These are phyloP conservation scores for Anastatica hierochuntica DNA, from an alignment of 345 rosid species.

Conservation along the genomic window DNA sequence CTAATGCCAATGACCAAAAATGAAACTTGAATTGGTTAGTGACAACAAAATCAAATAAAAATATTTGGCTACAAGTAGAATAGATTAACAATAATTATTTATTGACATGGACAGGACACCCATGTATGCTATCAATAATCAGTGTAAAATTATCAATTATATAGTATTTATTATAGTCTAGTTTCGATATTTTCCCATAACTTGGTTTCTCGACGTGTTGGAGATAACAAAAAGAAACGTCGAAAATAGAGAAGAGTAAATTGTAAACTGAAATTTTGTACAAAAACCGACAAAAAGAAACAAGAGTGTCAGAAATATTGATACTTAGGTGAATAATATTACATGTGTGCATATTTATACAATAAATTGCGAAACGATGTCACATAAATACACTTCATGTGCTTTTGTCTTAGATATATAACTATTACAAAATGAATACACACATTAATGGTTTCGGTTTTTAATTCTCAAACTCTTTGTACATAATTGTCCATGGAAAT, in stretches of 20 bases:
- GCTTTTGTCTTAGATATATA: neutral
- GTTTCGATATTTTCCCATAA: neutral
- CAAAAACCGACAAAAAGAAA: conserved; percentile 22
- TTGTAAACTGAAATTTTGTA: neutral
- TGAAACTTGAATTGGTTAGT: no score
- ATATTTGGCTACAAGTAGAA: no score
- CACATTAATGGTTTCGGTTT: no score
- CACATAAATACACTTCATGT: neutral
- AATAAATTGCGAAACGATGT: neutral
- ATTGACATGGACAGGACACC: conserved; percentile 11
- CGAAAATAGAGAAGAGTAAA: conserved; percentile 16
- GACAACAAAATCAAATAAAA: no score
- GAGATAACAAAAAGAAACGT: conserved; percentile 27
- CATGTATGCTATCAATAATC: conserved; percentile 2
- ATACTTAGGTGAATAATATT: neutral
- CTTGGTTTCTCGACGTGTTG: conserved; percentile 21
- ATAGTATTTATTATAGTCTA: no score
- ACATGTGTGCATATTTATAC: conserved; percentile 11
- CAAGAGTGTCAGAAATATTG: conserved; percentile 25
- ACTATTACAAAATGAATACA: no score
- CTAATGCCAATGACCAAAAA: no score
- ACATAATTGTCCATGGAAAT: no score
- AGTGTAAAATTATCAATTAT: no score
- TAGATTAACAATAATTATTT: neutral
- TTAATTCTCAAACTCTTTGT: no score